These are phyloP conservation scores for Fusarium verrucosum DNA, from an alignment of 2,329 filamentous ascomycete genomes.

Conservation along the genomic window DNA sequence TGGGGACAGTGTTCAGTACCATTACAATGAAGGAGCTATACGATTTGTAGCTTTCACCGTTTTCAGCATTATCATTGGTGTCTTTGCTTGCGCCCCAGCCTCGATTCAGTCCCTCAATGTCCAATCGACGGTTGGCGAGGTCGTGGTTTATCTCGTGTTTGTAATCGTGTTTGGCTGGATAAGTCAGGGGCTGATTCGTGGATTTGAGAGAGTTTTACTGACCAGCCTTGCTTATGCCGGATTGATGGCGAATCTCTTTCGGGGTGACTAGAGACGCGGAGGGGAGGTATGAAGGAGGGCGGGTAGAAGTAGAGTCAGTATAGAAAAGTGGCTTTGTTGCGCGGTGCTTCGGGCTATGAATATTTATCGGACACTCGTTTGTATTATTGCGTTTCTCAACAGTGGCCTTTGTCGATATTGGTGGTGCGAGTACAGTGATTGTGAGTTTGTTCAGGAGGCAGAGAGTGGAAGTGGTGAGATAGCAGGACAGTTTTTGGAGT, in stretches of 20 bases:
- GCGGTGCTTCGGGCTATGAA: neutral
- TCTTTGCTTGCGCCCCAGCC: conserved; percentile 24
- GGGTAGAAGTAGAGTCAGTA: neutral
- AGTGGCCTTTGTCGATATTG: neutral
- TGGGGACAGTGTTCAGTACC: too few relatives aligned
- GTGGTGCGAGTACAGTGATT: neutral
- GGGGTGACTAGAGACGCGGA: neutral
- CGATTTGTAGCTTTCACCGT: neutral
- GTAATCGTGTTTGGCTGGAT: conserved; percentile 23
- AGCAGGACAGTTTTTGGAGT: too few relatives aligned
- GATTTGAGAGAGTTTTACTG: conserved; percentile 18
- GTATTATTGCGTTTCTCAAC: too few relatives aligned
- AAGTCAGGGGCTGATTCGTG: conserved; percentile 3
- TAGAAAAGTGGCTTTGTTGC: neutral
- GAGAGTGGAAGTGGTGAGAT: too few relatives aligned
- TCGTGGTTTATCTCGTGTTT: conserved; percentile 24
- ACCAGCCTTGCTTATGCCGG: conserved; percentile 7
- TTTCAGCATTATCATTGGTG: conserved; percentile 2
- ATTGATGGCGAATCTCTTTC: conserved; percentile 15
- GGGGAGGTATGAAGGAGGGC: neutral
- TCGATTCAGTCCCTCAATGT: conserved; percentile 27
- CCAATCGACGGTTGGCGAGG: conserved; percentile 6
- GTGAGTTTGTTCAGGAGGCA: neutral
- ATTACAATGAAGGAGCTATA: conserved; percentile 7
- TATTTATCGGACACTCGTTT: neutral